These are phyloP conservation scores for Quercus rubra DNA, from an alignment of 306 rosid genomes.

Conservation along the genomic window DNA sequence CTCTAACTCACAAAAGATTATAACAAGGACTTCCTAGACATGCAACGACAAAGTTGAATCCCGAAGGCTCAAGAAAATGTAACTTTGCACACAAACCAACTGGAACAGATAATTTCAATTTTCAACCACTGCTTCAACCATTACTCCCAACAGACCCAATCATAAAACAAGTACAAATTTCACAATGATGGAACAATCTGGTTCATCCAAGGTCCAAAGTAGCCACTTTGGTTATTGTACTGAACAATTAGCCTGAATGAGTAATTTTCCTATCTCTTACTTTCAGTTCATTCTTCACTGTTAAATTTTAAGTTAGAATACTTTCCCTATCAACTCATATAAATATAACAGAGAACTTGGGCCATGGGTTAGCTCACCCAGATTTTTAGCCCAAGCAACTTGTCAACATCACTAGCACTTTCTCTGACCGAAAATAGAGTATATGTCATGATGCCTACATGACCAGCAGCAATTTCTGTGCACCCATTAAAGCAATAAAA, in stretches of 20 bases:
- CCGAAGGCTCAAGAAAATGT: not conserved
- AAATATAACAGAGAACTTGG: not conserved
- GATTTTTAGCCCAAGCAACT: not conserved
- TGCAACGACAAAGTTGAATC: not conserved
- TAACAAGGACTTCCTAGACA: not conserved
- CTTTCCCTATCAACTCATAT: not conserved
- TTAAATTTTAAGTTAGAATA: not conserved
- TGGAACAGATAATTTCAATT: not conserved
- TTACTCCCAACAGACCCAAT: not conserved
- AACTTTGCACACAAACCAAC: not conserved
- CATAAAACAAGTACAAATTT: not conserved
- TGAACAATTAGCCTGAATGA: not conserved
- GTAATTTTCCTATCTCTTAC: not conserved
- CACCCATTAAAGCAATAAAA: not conserved
- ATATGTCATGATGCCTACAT: not conserved
- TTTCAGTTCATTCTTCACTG: not conserved
- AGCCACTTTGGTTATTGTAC: not conserved
- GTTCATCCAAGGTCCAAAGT: not conserved
- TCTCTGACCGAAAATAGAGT: not conserved
- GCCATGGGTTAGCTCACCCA: not conserved
- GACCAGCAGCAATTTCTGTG: not conserved
- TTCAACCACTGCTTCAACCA: not conserved
- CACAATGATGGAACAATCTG: not conserved
- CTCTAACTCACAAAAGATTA: not conserved
- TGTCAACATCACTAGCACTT: not conserved